These are phyloP conservation scores for Saturnispora besseyi DNA, from an alignment of 805 yeast species.

Conservation along the genomic window DNA sequence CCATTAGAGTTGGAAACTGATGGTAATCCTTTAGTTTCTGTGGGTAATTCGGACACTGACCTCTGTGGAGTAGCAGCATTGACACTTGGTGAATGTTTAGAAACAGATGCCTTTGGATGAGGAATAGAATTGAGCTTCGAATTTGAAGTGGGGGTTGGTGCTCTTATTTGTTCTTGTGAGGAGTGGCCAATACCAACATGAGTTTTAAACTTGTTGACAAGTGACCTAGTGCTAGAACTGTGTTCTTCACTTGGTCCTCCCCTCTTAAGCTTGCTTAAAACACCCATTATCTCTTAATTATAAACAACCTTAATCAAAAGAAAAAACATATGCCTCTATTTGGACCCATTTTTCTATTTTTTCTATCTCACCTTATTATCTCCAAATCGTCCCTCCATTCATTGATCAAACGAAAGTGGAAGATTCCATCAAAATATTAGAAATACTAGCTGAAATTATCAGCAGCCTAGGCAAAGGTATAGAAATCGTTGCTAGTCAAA, in stretches of 20 bases:
- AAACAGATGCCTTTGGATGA: background rate
- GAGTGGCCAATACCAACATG: conserved; percentile 3
- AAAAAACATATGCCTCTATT: background rate
- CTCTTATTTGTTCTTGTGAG: background rate
- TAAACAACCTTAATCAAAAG: background rate
- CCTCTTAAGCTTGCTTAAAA: conserved; percentile 3
- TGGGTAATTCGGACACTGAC: conserved; percentile 4
- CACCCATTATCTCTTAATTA: conserved; percentile 1
- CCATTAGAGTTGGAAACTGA: conserved; percentile 21
- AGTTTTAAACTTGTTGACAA: background rate
- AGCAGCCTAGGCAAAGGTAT: no score
- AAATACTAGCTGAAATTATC: background rate
- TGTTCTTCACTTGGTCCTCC: background rate
- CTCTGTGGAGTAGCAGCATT: conserved; percentile 1
- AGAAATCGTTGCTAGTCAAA: no score
- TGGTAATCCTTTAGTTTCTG: conserved; percentile 21
- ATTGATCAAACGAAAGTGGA: background rate
- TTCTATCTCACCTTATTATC: background rate
- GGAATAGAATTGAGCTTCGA: background rate
- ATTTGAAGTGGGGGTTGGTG: background rate
- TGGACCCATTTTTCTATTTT: background rate
- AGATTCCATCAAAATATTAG: background rate
- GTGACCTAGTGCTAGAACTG: background rate
- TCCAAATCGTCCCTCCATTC: background rate
- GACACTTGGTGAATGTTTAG: background rate